Evolutionary conservation across 768 basidiomycete species (phyloP).

Genomic region (Neoboletus brunneissimus): DNA sequence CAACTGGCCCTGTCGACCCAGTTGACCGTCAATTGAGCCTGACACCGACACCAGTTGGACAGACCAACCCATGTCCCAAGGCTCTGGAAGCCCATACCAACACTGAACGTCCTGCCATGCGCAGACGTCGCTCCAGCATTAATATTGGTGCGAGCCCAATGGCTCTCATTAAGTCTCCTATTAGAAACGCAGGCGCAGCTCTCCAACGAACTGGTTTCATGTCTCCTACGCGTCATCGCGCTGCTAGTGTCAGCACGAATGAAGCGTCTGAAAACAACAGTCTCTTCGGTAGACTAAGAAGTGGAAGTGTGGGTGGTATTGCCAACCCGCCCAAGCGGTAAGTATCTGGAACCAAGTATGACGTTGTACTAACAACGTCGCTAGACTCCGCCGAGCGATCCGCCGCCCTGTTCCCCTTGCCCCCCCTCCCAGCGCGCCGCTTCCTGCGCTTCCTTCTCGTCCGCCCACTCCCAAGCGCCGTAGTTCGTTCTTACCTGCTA

Average conservation of each 20-base stretch:
- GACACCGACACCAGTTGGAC: conserved; percentile 35
- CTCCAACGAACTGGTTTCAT: conserved; percentile 44
- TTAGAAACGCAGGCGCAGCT: conserved; percentile 49
- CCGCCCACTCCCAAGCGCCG: conserved; percentile 21
- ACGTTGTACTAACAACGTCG: not conserved
- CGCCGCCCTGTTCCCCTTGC: conserved; percentile 29
- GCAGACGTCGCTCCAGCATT: conserved; percentile 63
- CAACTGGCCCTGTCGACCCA: conserved; percentile 27
- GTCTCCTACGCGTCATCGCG: conserved; percentile 42
- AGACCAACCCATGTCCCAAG: conserved; percentile 27
- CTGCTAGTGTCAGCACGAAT: conserved; percentile 42
- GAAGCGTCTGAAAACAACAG: conserved; percentile 38
- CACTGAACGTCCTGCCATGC: conserved; percentile 42
- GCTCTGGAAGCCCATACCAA: conserved; percentile 17
- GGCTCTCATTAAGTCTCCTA: conserved; percentile 55
- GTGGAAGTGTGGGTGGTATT: conserved; percentile 47
- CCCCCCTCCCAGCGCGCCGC: conserved; percentile 30
- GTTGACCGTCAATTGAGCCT: conserved; percentile 37
- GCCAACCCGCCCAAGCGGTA: conserved; percentile 31
- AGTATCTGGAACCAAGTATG: conserved; percentile 14
- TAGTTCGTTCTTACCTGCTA: conserved; percentile 14
- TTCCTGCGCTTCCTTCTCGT: conserved; percentile 24
- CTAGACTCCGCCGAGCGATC: conserved; percentile 41
- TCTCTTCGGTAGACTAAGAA: conserved; percentile 52
- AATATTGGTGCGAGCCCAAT: conserved; percentile 54